Conservation (phyloP, 2,329 filamentous ascomycete genomes). For the Myriosclerotinia duriaeana region DNA sequence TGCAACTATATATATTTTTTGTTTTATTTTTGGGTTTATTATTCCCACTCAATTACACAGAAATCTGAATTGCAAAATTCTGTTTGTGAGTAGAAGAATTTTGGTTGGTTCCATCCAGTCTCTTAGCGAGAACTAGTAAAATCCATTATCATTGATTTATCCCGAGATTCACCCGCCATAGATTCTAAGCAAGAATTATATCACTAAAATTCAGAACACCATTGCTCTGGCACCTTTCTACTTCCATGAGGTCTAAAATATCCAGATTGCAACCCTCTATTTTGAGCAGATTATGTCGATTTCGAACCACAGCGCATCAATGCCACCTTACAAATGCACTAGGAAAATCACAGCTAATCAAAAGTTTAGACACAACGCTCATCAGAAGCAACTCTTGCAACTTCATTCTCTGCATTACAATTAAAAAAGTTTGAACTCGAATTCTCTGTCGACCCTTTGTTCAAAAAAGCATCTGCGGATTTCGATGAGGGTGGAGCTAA, state of each 20-base stretch:
- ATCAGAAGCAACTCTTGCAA: constrained; percentile 88
- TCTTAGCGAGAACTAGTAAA: no score
- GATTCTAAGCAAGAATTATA: not conserved
- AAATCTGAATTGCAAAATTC: no score
- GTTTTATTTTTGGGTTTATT: no score
- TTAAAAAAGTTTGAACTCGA: constrained; percentile 98
- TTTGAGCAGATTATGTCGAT: no score
- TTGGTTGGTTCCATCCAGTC: no score
- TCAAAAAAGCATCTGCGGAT: constrained; percentile 97
- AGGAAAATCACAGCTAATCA: constrained; percentile 2
- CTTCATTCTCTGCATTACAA: constrained; percentile 83
- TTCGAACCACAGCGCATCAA: no score
- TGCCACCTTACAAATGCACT: not conserved
- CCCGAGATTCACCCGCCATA: not conserved
- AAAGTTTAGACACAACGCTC: constrained; percentile 62
- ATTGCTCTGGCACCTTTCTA: not conserved
- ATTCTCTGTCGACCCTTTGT: constrained; percentile 94
- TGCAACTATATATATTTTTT: no score
- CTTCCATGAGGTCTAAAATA: no score
- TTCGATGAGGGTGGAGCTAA: constrained; percentile 98
- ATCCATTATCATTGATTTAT: no score
- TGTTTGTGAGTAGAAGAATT: no score
- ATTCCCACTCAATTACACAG: no score
- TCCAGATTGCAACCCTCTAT: no score
- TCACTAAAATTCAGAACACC: not conserved